phyloP scores from a whole-genome alignment of 2,329 filamentous ascomycete genomes.

The Tolypocladium pustulatum region DNA sequence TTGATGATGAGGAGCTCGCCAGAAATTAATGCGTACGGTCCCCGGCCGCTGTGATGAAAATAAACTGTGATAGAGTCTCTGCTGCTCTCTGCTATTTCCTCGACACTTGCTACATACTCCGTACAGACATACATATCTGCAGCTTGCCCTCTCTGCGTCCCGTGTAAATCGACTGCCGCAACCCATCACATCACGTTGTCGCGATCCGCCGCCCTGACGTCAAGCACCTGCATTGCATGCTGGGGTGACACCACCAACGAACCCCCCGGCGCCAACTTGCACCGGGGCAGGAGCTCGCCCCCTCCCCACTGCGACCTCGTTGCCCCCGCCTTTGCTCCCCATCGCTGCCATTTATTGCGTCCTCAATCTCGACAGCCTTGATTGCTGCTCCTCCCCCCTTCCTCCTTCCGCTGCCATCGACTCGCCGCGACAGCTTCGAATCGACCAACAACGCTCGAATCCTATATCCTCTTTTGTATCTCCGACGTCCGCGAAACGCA shows the following conservation, averaged over 20 bases:
- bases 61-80: background rate
- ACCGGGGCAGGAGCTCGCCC: background rate
- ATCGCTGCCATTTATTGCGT: background rate
- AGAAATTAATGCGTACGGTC: background rate
- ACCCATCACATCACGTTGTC: background rate
- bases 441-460: background rate
- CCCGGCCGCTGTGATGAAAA: background rate
- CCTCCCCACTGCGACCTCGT: background rate
- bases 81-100: too few species aligned
- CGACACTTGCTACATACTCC: too few species aligned
- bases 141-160: background rate
- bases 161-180: background rate
- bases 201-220: background rate
- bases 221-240: background rate
- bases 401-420: background rate
- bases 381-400: background rate
- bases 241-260: background rate
- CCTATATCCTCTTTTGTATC: background rate
- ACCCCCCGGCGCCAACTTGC: background rate
- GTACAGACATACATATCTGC: background rate
- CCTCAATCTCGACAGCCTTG: background rate
- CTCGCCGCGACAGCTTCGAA: background rate
- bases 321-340: background rate
- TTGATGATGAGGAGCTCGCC: background rate
- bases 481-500: background rate